Evolutionary conservation across 1,284 basidiomycete species (phyloP).

Genomic region (Malassezia dermatis): DNA sequence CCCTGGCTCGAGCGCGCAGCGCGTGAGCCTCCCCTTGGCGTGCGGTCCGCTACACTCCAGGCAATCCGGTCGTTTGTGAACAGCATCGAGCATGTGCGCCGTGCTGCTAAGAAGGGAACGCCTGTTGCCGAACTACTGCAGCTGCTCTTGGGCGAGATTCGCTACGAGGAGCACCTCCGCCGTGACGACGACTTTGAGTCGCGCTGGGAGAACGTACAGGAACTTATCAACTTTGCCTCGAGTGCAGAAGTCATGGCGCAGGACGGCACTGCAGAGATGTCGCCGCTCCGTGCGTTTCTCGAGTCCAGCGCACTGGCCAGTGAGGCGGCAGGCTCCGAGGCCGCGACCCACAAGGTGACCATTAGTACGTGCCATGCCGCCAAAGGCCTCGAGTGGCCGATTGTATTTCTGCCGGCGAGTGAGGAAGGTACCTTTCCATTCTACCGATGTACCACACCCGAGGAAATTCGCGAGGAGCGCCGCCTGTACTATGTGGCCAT

Average conservation of each 20-base stretch:
- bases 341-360: constrained; percentile 54
- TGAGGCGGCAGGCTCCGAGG: constrained; percentile 55
- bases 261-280: neutral
- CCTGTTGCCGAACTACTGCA: constrained; percentile 61
- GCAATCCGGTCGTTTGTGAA: constrained; percentile 59
- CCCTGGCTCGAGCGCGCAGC: constrained; percentile 50
- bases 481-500: constrained; percentile 80
- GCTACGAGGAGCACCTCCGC: constrained; percentile 63
- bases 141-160: constrained; percentile 55
- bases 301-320: constrained; percentile 76
- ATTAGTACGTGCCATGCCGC: constrained; percentile 80
- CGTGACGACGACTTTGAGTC: constrained; percentile 62
- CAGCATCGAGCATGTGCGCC: constrained; percentile 55
- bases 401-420: constrained; percentile 59
- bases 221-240: constrained; percentile 54
- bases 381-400: constrained; percentile 85
- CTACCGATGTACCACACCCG: constrained; percentile 55
- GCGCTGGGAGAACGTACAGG: constrained; percentile 76
- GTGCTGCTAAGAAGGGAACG: constrained; percentile 54
- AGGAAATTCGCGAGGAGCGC: constrained; percentile 70
- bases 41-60: neutral
- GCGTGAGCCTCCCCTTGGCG: neutral
- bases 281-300: constrained; percentile 65
- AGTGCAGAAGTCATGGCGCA: neutral
- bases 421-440: constrained; percentile 71